Conservation (phyloP, 2,329 filamentous ascomycete species). For the Trichoderma cornu-damae region DNA sequence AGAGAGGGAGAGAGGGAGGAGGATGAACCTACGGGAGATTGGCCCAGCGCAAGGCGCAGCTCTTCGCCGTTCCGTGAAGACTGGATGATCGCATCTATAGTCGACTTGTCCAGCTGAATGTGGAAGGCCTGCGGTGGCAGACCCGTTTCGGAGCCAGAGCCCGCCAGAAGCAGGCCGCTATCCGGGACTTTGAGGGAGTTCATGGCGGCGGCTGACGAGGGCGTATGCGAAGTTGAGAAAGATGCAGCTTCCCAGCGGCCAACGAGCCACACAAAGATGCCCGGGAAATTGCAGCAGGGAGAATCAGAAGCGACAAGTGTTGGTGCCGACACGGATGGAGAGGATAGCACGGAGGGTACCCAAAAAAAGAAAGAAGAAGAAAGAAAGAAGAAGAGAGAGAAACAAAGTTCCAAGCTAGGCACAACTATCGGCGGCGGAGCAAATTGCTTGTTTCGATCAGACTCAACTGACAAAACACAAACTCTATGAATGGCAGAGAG, state of each 20-base stretch:
- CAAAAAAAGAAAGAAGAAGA: too few species aligned
- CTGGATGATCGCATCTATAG: slow-evolving; percentile 59
- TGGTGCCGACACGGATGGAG: background rate
- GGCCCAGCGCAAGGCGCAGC: slow-evolving; percentile 54
- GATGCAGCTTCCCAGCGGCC: slow-evolving; percentile 4
- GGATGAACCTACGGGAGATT: slow-evolving; percentile 56
- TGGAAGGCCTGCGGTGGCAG: slow-evolving; percentile 53
- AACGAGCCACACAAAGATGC: background rate
- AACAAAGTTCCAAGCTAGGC: too few species aligned
- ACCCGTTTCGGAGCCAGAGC: slow-evolving; percentile 39
- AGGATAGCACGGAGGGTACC: background rate
- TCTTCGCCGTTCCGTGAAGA: slow-evolving; percentile 53
- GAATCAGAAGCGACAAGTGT: background rate
- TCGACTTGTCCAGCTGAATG: slow-evolving; percentile 51
- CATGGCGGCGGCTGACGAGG: slow-evolving; percentile 34
- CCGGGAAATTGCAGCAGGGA: background rate
- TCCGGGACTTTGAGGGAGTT: slow-evolving; percentile 53
- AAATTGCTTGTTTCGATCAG: slow-evolving; percentile 12
- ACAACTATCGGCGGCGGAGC: background rate
- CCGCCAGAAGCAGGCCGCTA: slow-evolving; percentile 52
- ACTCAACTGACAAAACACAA: slow-evolving; percentile 17
- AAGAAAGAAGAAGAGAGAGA: too few species aligned
- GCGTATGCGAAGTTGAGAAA: background rate
- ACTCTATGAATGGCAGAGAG: slow-evolving; percentile 13
- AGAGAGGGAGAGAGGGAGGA: background rate